Conservation (phyloP, 2,329 filamentous ascomycete species). For the Pyrenophora graminea region DNA sequence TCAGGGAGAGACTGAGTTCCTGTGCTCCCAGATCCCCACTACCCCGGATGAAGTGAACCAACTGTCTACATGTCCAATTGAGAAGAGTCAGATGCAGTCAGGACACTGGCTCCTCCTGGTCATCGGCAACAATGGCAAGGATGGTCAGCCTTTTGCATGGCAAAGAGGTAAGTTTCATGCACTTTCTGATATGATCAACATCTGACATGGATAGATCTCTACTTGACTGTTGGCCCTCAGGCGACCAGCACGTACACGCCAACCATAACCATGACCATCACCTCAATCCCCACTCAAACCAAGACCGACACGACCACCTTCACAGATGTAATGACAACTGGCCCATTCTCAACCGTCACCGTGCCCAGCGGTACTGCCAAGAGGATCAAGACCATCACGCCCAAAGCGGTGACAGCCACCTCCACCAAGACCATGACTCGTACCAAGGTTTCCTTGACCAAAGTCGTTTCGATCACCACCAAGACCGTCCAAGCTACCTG, state of each 20-base stretch:
- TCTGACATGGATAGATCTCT: conserved; percentile 31
- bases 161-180: conserved; percentile 46
- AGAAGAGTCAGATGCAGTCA: conserved; percentile 50
- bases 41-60: conserved; percentile 46
- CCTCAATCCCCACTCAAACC: conserved; percentile 33
- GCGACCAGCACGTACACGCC: conserved; percentile 39
- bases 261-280: conserved; percentile 41
- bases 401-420: conserved; percentile 31
- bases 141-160: conserved; percentile 51
- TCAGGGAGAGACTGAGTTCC: conserved; percentile 46
- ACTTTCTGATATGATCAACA: conserved; percentile 6
- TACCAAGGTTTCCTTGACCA: conserved; percentile 33
- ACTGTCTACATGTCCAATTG: conserved; percentile 50
- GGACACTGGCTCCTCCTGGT: conserved; percentile 53
- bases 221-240: conserved; percentile 40
- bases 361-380: conserved; percentile 40
- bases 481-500: conserved; percentile 47
- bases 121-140: conserved; percentile 51
- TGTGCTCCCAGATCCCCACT: conserved; percentile 49
- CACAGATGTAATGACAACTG: conserved; percentile 28
- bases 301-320: conserved; percentile 31
- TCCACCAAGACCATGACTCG: conserved; percentile 34
- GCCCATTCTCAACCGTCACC: conserved; percentile 38
- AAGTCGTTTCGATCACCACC: conserved; percentile 34
- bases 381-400: conserved; percentile 38